phyloP scores from a whole-genome alignment of 192 early-diverging fungal species.

The Backusella westeae region DNA sequence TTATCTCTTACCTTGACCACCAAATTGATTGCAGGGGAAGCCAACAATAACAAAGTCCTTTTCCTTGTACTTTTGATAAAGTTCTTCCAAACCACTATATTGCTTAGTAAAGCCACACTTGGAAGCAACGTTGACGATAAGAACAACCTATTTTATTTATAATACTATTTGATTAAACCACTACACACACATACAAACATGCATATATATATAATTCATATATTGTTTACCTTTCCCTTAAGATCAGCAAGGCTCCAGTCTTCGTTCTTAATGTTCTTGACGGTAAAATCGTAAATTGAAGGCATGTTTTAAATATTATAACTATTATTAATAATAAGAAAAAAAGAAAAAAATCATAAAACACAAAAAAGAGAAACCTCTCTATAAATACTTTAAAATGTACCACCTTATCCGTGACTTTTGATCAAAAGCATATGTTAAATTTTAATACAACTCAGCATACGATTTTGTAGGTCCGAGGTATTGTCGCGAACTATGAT shows the following conservation, averaged over 20 bases:
- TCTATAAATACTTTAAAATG: neutral
- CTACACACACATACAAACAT: too few relatives aligned
- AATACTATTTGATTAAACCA: neutral
- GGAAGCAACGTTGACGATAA: conserved; percentile 90
- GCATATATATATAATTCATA: too few relatives aligned
- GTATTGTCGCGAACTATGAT: neutral
- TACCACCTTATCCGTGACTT: neutral
- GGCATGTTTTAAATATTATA: conserved; percentile 14
- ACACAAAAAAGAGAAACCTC: neutral
- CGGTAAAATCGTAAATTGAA: conserved; percentile 29
- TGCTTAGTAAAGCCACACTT: conserved; percentile 88
- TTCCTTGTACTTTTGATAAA: conserved; percentile 62
- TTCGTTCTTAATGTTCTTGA: conserved; percentile 24
- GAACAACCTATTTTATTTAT: conserved; percentile 20
- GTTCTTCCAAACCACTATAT: conserved; percentile 67
- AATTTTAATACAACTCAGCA: neutral
- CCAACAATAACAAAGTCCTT: conserved; percentile 79
- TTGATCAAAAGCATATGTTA: neutral
- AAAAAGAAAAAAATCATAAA: neutral
- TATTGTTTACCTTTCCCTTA: conserved; percentile 27
- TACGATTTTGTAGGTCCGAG: neutral
- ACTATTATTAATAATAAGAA: neutral
- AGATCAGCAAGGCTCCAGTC: conserved; percentile 27
- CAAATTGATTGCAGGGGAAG: conserved; percentile 93
- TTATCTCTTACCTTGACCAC: conserved; percentile 44